A percentile compares a stretch with the other conserved stretches of the same genome.
Conservation (phyloP, 441 rosid species). For the Metrosideros polymorpha region DNA sequence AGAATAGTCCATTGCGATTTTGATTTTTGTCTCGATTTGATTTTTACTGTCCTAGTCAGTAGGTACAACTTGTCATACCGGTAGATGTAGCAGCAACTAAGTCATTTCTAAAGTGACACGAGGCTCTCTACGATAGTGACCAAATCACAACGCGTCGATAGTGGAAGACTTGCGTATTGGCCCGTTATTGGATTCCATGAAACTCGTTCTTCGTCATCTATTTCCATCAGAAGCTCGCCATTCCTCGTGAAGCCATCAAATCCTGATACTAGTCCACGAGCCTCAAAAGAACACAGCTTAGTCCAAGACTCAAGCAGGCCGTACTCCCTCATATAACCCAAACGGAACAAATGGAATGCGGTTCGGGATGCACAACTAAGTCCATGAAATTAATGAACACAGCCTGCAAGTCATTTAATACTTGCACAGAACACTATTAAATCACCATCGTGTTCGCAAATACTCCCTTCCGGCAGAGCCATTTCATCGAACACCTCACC, state of each 20-base stretch:
- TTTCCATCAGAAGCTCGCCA: neutral
- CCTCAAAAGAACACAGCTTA: neutral
- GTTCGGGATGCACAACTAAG: rapidly evolving
- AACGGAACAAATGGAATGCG: neutral
- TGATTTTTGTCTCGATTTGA: neutral
- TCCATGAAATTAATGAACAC: neutral
- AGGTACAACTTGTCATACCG: neutral
- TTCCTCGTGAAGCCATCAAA: neutral
- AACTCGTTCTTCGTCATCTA: neutral
- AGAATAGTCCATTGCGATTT: neutral
- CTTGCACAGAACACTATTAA: neutral
- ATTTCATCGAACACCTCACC: neutral
- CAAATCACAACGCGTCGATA: neutral
- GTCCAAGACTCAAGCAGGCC: neutral
- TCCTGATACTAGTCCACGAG: neutral
- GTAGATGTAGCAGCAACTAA: neutral
- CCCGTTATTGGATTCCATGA: neutral
- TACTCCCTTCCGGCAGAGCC: neutral
- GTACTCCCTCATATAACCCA: neutral
- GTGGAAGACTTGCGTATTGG: neutral
- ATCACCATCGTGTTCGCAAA: neutral
- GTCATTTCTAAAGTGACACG: neutral
- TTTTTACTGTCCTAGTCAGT: neutral
- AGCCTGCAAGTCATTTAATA: neutral
- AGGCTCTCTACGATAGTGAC: neutral